Evolutionary conservation across 345 rosid genomes (phyloP).

Genomic region (Isatis tinctoria): DNA sequence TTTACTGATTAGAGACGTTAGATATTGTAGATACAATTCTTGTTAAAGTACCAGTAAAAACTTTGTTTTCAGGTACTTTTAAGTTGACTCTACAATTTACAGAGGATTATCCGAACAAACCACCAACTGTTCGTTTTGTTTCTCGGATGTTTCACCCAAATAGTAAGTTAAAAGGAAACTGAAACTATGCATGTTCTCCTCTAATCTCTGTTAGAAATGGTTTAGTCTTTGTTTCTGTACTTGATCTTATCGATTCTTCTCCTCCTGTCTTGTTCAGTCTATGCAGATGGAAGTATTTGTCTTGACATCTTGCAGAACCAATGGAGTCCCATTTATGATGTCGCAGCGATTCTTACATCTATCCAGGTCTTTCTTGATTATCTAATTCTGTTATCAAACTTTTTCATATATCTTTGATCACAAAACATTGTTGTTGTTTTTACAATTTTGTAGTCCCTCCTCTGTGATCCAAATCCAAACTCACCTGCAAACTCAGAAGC

Average conservation of each 20-base stretch:
- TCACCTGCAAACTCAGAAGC: neutral
- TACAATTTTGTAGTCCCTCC: neutral
- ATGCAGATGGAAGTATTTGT: conserved; percentile 69
- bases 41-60: neutral
- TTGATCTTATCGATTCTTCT: neutral
- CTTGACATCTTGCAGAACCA: conserved; percentile 68
- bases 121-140: conserved; percentile 4
- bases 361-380: neutral
- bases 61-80: conserved; percentile 32
- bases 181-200: neutral
- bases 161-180: neutral
- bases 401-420: neutral
- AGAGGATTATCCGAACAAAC: neutral
- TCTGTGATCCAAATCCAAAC: conserved; percentile 1
- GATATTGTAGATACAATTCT: neutral
- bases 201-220: neutral
- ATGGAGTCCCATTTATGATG: conserved; percentile 34
- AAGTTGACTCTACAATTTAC: neutral
- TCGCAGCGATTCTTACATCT: neutral
- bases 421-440: neutral
- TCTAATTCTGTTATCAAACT: neutral
- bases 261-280: conserved; percentile 31
- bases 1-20: neutral
- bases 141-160: conserved; percentile 2
- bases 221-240: neutral